Base-by-base conservation (phyloP, 1,284 basidiomycete genomes). In the Ustilago xerochloae region DNA sequence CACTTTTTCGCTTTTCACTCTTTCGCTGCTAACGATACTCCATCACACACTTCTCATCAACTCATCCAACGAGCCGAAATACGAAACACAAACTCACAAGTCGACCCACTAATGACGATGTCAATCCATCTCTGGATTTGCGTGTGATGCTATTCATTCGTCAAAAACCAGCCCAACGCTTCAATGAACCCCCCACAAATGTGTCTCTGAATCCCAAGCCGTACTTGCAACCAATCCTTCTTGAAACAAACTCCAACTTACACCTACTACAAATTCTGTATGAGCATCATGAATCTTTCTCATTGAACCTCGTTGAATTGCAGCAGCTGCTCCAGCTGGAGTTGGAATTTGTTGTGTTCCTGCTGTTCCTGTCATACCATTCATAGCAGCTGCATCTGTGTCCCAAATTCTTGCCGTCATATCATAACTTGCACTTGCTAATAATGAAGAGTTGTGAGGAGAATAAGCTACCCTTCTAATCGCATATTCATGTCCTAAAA, bases 261-360 rank as follows among this genome's bases (percentile, higher is more conserved):
- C 90, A 0, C 93, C 94, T 48, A 93, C 92, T 18, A 96, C 93
- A 84, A 99, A 99, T 85, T 98, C 96, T 3, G 93, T 94, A 83
- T 99, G 96, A 7, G 89, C 87, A 82, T 93, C 90, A 80, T 96
- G 91, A 32, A 93, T 89, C 64, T 90, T 86, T 50, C 84, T 77
- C 46, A 82, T 68, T 84, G 87, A 22, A n/a, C n/a, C n/a, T n/a
- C n/a, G n/a, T n/a, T n/a, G n/a, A n/a, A n/a, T n/a, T 88, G 26
- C 16, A 6, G 35, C 39, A 12, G 18, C 43, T 13, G 38, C 48
- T 7, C 38, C 41, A 16, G n/a, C 43, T 15, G 28, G 35, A 5
- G 43, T 22, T 22, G 28, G 13, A 16, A 29, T 6, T 89, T 65
- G 88, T 88, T 91, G 90, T 15, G 38, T 24, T 26, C 46, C 28